These are phyloP conservation scores for Camellia japonica DNA, from an alignment of 148 eudicot species.

Conservation along the genomic window DNA sequence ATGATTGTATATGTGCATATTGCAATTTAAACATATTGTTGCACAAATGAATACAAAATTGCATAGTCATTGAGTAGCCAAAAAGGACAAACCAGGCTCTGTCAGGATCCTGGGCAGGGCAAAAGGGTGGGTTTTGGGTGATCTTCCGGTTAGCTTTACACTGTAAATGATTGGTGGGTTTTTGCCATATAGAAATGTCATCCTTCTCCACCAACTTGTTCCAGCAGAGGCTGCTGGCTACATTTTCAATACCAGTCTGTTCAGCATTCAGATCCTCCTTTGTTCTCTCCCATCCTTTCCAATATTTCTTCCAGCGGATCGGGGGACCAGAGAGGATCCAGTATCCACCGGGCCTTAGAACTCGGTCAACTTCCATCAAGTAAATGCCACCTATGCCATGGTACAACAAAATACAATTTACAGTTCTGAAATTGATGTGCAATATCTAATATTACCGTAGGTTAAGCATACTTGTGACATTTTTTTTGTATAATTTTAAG, in stretches of 20 bases:
- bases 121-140: conserved; percentile 39
- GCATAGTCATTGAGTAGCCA: no score
- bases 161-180: conserved; percentile 58
- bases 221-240: conserved; percentile 78
- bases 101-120: conserved; percentile 62
- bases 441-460: no score
- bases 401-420: background rate
- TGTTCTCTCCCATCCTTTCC: conserved; percentile 75
- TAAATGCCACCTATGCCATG: conserved; percentile 52
- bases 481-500: no score
- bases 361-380: conserved; percentile 72
- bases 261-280: conserved; percentile 66
- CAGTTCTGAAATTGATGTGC: no score
- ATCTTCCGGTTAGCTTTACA: conserved; percentile 41
- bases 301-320: conserved; percentile 49
- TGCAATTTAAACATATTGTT: background rate
- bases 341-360: conserved; percentile 76
- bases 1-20: no score
- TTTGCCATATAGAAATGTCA: conserved; percentile 82
- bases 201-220: conserved; percentile 55
- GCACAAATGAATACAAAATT: background rate
- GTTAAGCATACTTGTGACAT: no score
- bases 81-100: conserved; percentile 55
- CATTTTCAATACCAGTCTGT: conserved; percentile 62
- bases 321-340: conserved; percentile 85